Base-by-base conservation (phyloP, 805 yeast species). In the Hanseniaspora guilliermondii region DNA sequence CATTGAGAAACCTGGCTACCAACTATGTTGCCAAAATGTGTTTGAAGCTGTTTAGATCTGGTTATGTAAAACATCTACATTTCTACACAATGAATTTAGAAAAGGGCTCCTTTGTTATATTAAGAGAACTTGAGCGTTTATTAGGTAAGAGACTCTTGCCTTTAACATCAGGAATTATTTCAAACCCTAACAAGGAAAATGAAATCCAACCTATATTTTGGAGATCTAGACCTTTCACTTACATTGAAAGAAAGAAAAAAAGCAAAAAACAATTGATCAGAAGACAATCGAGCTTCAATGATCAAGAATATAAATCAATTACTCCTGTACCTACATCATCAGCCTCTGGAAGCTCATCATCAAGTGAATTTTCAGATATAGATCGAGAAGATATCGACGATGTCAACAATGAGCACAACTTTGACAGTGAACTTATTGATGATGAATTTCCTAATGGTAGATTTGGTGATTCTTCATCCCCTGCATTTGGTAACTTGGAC, bases 391-490 rank as follows among this genome's bases (percentile, higher is more conserved):
- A 50, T 4, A 21, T 16, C 7, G 47, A 22, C 6, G 41, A 33
- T 4, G 30, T 52, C 16, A 49, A 41, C 24, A 44, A 25, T 44
- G 55, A 44, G 11, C 55, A 52, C 45, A 37, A 52, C 35, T 52
- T 52, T 44, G 55, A 52, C 30, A 32, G 49, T 36, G 55, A 52
- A n/a, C 40, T 52, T 68, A 61, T 66, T 2, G 65, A 58, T 88
- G 98, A 93, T 70, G 98, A 93, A 68, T 93, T 91, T 65, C 98
- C 98, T 50, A 93, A 91, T 68, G 98, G 98, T 57, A 77, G 98
- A 71, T 93, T 96, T 89, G 98, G 98, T 63, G 97, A 93, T 67
- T 86, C 97, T 3, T 76, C 95, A 57, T 93, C 97, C 42, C 98
- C 98, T 4, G 97, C 97, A 1, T 89, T 85, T 70, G 96, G 95